Evolutionary conservation across 2,329 filamentous ascomycete genomes (phyloP), one percentile per base, ranked within the genome.

Genomic region (Pestalotiopsis sp.): DNA sequence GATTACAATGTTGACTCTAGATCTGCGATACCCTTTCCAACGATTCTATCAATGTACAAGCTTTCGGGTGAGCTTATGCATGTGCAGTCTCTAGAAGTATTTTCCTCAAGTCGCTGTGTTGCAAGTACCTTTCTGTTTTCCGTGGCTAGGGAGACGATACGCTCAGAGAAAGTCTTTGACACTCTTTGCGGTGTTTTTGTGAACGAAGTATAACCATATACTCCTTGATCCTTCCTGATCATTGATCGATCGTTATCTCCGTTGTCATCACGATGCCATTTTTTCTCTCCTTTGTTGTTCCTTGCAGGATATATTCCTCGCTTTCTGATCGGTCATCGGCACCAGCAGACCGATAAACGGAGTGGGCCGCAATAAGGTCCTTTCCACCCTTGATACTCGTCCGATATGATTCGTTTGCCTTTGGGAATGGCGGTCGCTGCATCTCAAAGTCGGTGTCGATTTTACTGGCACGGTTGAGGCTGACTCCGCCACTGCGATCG

Each of bases 321-420:
- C 61, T 64, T 14, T n/a, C 39, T 39, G 61, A 49, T 25, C 39
- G 38, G 4, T 49, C 39, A 7, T 39, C 61, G 39, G 31, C 59
- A 3, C 61, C 61, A 31, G 61, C 41, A 25, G 61, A 45, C 5
- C n/a, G 61, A 52, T 64, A 64, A 5, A 64, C 61, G 20, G 61
- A 27, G 11, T 39, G 36, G 23, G 39, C 41, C 20, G 12, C n/a
- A 14, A 64, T 17, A 12, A 31, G 20, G 14, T 52, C 61, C 36
- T 64, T 45, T 17, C 61, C 61, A n/a, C 61, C 61, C 31, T 49
- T 64, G 20, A 64, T 64, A 31, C 61, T 64, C 9, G 61, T 64
- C n/a, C 39, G 38, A 31, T 64, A 64, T 31, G 61, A n/a, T 20
- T 64, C 61, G 39, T 64, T 31, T 36, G 9, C 49, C 6, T 39